A percentile compares a stretch with the other conserved stretches of the same genome.
These are phyloP conservation scores for Suillus plorans DNA, from an alignment of 768 basidiomycete species.

Conservation along the genomic window DNA sequence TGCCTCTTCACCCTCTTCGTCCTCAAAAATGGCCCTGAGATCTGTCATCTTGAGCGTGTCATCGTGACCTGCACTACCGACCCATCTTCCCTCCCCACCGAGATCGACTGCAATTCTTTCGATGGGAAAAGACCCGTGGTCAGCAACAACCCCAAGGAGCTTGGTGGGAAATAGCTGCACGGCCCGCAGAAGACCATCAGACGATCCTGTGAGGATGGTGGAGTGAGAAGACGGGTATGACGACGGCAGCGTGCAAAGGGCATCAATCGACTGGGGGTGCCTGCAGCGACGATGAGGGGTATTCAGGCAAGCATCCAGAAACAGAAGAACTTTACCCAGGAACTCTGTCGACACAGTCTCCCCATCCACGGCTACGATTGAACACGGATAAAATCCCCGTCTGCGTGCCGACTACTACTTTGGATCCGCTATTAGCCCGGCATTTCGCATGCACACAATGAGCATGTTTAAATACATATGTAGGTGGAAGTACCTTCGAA, in stretches of 20 bases:
- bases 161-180: slow-evolving; percentile 88
- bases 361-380: slow-evolving; percentile 85
- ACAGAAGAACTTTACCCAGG: slow-evolving; percentile 62
- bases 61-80: slow-evolving; percentile 93
- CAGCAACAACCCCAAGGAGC: slow-evolving; percentile 84
- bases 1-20: slow-evolving; percentile 28
- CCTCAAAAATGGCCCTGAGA: slow-evolving; percentile 69
- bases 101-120: slow-evolving; percentile 77
- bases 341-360: slow-evolving; percentile 87
- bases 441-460: not conserved
- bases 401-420: slow-evolving; percentile 87
- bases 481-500: slow-evolving; percentile 64
- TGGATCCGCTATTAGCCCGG: slow-evolving; percentile 53
- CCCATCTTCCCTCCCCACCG: slow-evolving; percentile 68
- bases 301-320: not conserved
- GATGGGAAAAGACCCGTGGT: slow-evolving; percentile 90
- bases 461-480: not conserved
- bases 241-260: slow-evolving; percentile 72
- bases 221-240: slow-evolving; percentile 61
- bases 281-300: slow-evolving; percentile 39
- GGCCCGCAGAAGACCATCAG: slow-evolving; percentile 86
- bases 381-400: slow-evolving; percentile 88
- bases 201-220: slow-evolving; percentile 85
- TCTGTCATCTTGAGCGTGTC: slow-evolving; percentile 84
- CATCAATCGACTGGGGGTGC: slow-evolving; percentile 89